Percentiles rank a stretch among this genome's conserved stretches.
Evolutionary conservation across 2,329 filamentous ascomycete species (phyloP).

Genomic region (Fusarium sp.): DNA sequence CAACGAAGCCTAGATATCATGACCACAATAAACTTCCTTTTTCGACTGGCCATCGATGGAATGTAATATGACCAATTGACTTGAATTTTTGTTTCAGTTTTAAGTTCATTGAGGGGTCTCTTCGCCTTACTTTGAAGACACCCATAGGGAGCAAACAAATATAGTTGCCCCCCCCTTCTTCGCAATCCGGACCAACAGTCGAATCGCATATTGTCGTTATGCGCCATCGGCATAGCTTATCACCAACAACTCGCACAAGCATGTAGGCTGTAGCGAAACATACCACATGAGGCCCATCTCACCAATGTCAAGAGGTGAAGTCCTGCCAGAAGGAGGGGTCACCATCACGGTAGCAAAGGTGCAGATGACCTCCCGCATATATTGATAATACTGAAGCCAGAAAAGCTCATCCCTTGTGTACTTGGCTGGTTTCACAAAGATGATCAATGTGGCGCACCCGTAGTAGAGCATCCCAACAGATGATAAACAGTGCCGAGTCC

Average conservation of each 20-base stretch:
- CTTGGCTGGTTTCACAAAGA: conserved; percentile 32
- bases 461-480: conserved; percentile 13
- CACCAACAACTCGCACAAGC: conserved; percentile 34
- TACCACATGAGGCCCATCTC: conserved; percentile 11
- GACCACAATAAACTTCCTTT: conserved; percentile 2
- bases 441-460: conserved; percentile 19
- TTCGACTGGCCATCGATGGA: background rate
- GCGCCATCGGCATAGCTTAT: conserved; percentile 32
- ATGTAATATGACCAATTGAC: background rate
- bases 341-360: conserved; percentile 20
- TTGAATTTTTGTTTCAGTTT: conserved; percentile 10
- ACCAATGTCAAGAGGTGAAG: background rate
- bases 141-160: conserved; percentile 29
- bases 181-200: conserved; percentile 24
- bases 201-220: conserved; percentile 28
- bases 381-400: conserved; percentile 5
- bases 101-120: background rate
- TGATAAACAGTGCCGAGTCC: conserved; percentile 30
- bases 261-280: conserved; percentile 21
- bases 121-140: conserved; percentile 6
- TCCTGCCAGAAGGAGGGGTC: conserved; percentile 13
- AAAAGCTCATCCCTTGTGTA: conserved; percentile 13
- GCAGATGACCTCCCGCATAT: conserved; percentile 29
- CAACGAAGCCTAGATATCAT: background rate
- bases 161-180: conserved; percentile 11